phyloP scores from a whole-genome alignment of 2,329 filamentous ascomycete species.

The Phaeosphaeriaceae sp. region DNA sequence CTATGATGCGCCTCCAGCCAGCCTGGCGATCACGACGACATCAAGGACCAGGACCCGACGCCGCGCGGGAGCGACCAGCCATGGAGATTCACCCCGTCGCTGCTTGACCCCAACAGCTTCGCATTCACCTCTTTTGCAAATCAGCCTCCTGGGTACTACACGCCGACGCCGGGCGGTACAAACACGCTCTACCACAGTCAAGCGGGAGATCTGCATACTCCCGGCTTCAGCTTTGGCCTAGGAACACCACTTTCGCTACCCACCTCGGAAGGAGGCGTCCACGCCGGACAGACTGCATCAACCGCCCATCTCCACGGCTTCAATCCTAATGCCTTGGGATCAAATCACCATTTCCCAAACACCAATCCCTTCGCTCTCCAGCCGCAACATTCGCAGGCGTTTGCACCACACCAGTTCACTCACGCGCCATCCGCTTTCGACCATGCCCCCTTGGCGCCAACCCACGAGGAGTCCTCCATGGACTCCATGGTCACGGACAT shows the following conservation, averaged over 20 bases:
- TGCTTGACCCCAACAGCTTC: slow-evolving; percentile 86
- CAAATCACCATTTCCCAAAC: slow-evolving; percentile 62
- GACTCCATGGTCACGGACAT: slow-evolving; percentile 62
- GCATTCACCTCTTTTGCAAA: slow-evolving; percentile 81
- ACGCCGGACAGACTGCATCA: slow-evolving; percentile 60
- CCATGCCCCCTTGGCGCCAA: slow-evolving; percentile 69
- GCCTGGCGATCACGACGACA: slow-evolving; percentile 56
- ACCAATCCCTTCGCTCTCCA: slow-evolving; percentile 75
- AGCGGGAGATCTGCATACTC: slow-evolving; percentile 87
- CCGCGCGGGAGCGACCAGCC: slow-evolving; percentile 80
- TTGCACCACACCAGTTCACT: slow-evolving; percentile 80
- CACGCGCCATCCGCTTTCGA: slow-evolving; percentile 84
- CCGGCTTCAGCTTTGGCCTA: slow-evolving; percentile 75
- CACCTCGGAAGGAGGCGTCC: slow-evolving; percentile 71
- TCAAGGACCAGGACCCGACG: slow-evolving; percentile 83
- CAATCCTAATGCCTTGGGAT: slow-evolving; percentile 55
- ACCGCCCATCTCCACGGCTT: slow-evolving; percentile 70
- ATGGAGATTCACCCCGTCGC: slow-evolving; percentile 87
- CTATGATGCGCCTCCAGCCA: slow-evolving; percentile 43
- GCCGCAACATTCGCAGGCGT: slow-evolving; percentile 58
- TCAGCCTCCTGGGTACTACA: slow-evolving; percentile 84
- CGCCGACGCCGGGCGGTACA: slow-evolving; percentile 81
- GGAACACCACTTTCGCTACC: slow-evolving; percentile 84
- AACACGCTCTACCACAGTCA: slow-evolving; percentile 83
- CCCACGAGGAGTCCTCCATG: slow-evolving; percentile 72